A percentile compares a stretch with the other conserved stretches of the same genome.
These are phyloP conservation scores for Microbotryum scabiosae DNA, from an alignment of 1,284 basidiomycete species.

Conservation along the genomic window DNA sequence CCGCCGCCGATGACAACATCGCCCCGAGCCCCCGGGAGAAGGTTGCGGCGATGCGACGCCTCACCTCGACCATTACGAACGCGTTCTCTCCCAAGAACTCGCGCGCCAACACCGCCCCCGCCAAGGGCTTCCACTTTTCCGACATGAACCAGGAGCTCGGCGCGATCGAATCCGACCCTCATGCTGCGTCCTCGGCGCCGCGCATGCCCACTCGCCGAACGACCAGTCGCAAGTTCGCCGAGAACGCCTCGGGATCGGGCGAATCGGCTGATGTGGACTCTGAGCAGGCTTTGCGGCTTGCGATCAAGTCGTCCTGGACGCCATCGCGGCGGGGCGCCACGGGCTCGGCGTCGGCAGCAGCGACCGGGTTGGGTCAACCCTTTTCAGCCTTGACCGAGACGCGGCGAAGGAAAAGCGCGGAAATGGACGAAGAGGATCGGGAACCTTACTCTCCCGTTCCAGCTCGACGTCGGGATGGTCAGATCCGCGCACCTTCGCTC, in stretches of 20 bases:
- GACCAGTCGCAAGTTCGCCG: background rate
- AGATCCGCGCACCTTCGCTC: slow-evolving; percentile 16
- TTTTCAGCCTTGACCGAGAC: slow-evolving; percentile 12
- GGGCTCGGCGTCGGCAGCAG: background rate
- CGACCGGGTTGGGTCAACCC: background rate
- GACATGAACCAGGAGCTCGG: slow-evolving; percentile 34
- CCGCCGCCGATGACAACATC: no score
- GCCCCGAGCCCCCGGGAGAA: no score
- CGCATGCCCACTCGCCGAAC: background rate
- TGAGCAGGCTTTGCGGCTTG: background rate
- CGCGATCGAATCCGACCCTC: slow-evolving; percentile 21
- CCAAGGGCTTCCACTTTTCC: slow-evolving; percentile 32
- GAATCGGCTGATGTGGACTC: background rate
- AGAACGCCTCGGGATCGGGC: background rate
- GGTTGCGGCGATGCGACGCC: background rate
- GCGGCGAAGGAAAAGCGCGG: slow-evolving; percentile 25
- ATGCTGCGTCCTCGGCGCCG: slow-evolving; percentile 13
- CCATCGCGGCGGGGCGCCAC: slow-evolving; percentile 9
- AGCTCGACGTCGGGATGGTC: slow-evolving; percentile 8
- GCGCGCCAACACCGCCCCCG: slow-evolving; percentile 7
- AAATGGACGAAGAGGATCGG: slow-evolving; percentile 28
- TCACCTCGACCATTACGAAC: slow-evolving; percentile 8
- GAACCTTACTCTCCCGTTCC: slow-evolving; percentile 2
- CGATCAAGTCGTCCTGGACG: slow-evolving; percentile 4
- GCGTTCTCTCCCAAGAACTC: slow-evolving; percentile 13